Conservation (phyloP, 2,329 filamentous ascomycete species). For the Elsinoe necatrix region DNA sequence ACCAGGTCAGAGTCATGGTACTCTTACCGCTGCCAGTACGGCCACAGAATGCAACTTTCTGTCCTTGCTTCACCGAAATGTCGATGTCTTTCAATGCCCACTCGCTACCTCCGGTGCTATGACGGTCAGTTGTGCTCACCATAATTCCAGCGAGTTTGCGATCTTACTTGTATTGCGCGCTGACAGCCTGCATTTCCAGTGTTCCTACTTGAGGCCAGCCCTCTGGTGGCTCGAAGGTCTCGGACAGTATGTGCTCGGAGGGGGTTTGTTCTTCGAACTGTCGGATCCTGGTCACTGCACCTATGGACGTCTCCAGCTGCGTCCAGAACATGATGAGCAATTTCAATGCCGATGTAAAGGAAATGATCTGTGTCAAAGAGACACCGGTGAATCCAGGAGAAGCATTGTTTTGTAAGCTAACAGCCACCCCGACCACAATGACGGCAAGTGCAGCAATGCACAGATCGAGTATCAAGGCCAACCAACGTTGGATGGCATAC, state of each 20-base stretch:
- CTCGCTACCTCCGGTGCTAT: background rate
- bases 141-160: background rate
- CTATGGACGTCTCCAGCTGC: conserved; percentile 47
- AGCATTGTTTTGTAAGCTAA: conserved; percentile 32
- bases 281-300: conserved; percentile 46
- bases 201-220: conserved; percentile 68
- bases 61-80: conserved; percentile 39
- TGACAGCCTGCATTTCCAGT: conserved; percentile 62
- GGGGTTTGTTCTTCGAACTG: conserved; percentile 39
- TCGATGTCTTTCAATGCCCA: conserved; percentile 36
- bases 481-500: conserved; percentile 38
- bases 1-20: conserved; percentile 40
- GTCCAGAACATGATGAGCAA: conserved; percentile 45
- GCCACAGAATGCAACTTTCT: conserved; percentile 45
- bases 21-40: conserved; percentile 48
- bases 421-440: conserved; percentile 28
- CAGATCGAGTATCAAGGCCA: conserved; percentile 35
- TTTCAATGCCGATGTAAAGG: conserved; percentile 44
- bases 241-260: conserved; percentile 41
- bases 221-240: conserved; percentile 54
- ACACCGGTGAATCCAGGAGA: conserved; percentile 44
- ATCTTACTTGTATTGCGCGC: conserved; percentile 20
- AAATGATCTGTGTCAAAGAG: conserved; percentile 44
- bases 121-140: background rate
- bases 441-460: conserved; percentile 29